Evolutionary conservation across 352 stramenopile species (phyloP), one percentile per base, ranked within the genome.

Genomic region (Globisporangium nunn): DNA sequence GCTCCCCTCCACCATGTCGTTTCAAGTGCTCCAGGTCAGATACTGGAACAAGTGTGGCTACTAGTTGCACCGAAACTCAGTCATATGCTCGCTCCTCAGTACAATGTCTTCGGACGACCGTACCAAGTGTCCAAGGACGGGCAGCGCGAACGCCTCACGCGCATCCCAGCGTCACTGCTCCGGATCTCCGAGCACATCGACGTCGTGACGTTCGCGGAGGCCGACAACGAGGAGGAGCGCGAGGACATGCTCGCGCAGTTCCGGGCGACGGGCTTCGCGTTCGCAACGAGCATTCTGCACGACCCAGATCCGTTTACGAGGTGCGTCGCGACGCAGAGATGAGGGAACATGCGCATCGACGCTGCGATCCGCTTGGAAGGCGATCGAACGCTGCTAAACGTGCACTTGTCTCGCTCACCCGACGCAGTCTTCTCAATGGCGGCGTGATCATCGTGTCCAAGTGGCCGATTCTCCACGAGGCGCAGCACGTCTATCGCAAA

Each of bases 241-340:
- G 66, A 81, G 23, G 61, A 53, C 33, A 91, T 93, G 81, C 63
- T 91, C 8, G 52, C 54, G 29, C 63, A 85, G 58, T 91, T 93
- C 63, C 62, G 59, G 8, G 48, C 62, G 6, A 71, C 68, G 28
- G 78, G 76, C 4, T 91, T 88, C 58, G 56, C 58, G n/a, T 81
- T 80, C 63, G 67, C 77, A 31, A 91, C 84, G 30, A 74, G 66
- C 18, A 75, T 93, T 44, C 66, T 93, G 41, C 72, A 83, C 58
- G 84, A 93, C 52, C 78, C 78, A 18, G 76, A 93, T 50, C 80
- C 83, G 57, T 91, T 93, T 65, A 89, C 80, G 7, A 92, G 70
- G 70, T 78, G 35, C 12, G 51, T 31, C 18, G 37, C 5, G 37
- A 23, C 4, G 37, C 35, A 14, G 8, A 8, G 33, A 37, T 37